Evolutionary conservation across 2,329 filamentous ascomycete species (phyloP), one percentile per base, ranked within the genome.

Genomic region (Colletotrichum gigasporum): DNA sequence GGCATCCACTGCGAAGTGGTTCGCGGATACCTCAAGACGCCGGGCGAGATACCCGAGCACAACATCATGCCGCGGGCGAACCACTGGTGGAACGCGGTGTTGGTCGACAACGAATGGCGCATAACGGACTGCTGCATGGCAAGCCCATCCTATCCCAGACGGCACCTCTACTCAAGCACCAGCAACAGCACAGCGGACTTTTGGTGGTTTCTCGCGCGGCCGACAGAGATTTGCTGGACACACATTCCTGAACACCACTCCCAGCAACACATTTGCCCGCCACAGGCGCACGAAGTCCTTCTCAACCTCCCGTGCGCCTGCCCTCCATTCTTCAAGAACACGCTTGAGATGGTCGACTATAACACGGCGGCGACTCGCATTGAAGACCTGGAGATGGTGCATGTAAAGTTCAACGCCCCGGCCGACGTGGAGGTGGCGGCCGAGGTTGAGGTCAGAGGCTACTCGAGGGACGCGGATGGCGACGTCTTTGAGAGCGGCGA

Each of bases 31-130:
- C 87, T 99, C 59, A 99, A 99, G 76, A 85, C 87, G 1, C 96
- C 96, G 0, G 95, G 95, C 1, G 96, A 98, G 71, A 81, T 90
- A 7, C 83, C 91, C 1, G 94, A 98, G 71, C 82, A 94, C 42
- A 92, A 91, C 66, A 90, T 91, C 62, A 88, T 95, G 75, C 92
- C 93, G n/a, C 88, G 90, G 28, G 86, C 95, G 0, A 99, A 99
- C 72, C 96, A 99, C 78, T 98, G 92, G 89, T 99, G 96, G 96
- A 99, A 99, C 71, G 90, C 93, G 1, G 93, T 98, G 16, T 81
- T 97, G 34, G 90, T 97, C 8, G 96, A 99, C 75, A 91, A 92
- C 20, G 94, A 97, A 78, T 99, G 96, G 96, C 91, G 96, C 52
- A 91, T 98, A 69, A 93, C 99, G 81, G 96, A 99, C 76, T 96